Conservation (phyloP, 1,139 yeast species). For the Suhomyces atakaporum region DNA sequence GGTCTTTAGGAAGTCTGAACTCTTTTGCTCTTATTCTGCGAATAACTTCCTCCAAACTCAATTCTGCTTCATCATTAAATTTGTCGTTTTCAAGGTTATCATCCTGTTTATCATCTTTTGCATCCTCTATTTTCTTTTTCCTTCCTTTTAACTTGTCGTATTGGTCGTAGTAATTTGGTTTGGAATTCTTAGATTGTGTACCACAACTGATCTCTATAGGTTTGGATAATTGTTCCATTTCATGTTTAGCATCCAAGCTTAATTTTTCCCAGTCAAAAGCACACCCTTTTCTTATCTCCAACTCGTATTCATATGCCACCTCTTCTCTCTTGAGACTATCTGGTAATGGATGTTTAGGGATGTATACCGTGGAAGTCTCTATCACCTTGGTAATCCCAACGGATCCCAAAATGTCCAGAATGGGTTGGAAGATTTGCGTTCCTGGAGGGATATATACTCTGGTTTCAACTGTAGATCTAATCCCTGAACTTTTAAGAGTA, state of each 20-base stretch:
- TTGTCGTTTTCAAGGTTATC: not conserved
- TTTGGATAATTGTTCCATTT: constrained; percentile 8
- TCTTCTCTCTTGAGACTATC: constrained; percentile 7
- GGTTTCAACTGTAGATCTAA: constrained; percentile 10
- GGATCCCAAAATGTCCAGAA: constrained; percentile 9
- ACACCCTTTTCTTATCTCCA: constrained; percentile 12
- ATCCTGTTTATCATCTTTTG: not conserved
- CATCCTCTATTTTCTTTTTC: too few relatives aligned
- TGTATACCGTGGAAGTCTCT: constrained; percentile 10
- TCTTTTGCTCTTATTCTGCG: constrained; percentile 8
- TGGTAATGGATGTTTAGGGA: constrained; percentile 12
- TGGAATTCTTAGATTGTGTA: constrained; percentile 1
- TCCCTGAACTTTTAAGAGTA: constrained; percentile 9
- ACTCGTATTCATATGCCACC: constrained; percentile 8
- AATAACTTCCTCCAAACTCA: constrained; percentile 7
- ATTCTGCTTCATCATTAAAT: not conserved
- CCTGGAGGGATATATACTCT: constrained; percentile 10
- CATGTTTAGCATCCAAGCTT: constrained; percentile 8
- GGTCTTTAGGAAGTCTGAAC: constrained; percentile 3
- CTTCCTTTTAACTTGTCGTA: constrained; percentile 8
- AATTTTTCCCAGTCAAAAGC: constrained; percentile 13
- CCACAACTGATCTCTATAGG: constrained; percentile 3
- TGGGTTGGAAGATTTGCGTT: constrained; percentile 11
- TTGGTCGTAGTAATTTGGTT: constrained; percentile 9
- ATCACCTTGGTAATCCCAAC: constrained; percentile 9